Conservation (phyloP, 352 stramenopile genomes). For the Globisporangium iwayamae region DNA sequence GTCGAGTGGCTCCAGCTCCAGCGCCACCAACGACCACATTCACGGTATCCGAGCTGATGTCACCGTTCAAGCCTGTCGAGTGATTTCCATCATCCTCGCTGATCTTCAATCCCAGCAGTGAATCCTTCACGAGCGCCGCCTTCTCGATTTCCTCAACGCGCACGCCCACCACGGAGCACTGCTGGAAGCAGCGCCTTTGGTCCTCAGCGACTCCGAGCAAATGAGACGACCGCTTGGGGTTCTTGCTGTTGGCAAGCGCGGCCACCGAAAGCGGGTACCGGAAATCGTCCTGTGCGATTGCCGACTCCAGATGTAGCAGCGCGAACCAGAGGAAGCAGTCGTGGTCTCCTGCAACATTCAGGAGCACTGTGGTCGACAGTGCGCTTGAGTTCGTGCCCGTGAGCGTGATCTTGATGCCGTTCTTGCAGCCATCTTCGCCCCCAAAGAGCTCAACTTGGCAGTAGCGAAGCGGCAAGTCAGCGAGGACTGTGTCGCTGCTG, state of each 20-base stretch:
- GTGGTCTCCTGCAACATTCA: slow-evolving; percentile 39
- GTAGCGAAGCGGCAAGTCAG: slow-evolving; percentile 40
- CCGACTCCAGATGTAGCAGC: slow-evolving; percentile 48
- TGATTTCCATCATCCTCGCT: background rate
- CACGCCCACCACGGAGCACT: slow-evolving; percentile 34
- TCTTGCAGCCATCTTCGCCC: slow-evolving; percentile 35
- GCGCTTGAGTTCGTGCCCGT: background rate
- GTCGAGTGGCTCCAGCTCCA: background rate
- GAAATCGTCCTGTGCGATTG: slow-evolving; percentile 38
- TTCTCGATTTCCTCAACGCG: slow-evolving; percentile 45
- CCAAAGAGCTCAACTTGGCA: slow-evolving; percentile 41
- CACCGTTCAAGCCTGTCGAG: background rate
- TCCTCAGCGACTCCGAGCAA: slow-evolving; percentile 22
- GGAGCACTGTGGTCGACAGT: slow-evolving; percentile 29
- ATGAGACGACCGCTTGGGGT: slow-evolving; percentile 19
- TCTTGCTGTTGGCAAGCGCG: slow-evolving; percentile 20
- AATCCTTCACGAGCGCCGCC: slow-evolving; percentile 17
- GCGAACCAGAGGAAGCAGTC: slow-evolving; percentile 59
- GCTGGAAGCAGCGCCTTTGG: slow-evolving; percentile 28
- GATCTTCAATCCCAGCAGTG: slow-evolving; percentile 10
- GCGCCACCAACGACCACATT: background rate
- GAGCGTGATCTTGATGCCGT: slow-evolving; percentile 46
- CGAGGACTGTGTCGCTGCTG: background rate
- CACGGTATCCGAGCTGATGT: background rate
- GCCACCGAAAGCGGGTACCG: slow-evolving; percentile 30